phyloP scores from a whole-genome alignment of 192 early-diverging fungal species.

The Coemansia reversa region DNA sequence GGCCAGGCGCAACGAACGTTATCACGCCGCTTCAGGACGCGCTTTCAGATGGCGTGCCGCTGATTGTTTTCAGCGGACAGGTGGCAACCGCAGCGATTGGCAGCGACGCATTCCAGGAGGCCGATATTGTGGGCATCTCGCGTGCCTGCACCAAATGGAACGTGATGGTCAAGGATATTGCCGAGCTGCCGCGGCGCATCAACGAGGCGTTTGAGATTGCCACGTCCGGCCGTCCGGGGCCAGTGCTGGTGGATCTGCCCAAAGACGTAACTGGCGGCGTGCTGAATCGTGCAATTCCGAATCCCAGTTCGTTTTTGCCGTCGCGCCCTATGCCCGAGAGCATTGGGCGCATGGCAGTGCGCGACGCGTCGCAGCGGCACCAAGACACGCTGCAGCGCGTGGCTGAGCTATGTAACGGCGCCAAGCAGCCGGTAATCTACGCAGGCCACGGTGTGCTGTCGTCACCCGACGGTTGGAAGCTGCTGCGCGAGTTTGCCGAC shows the following conservation, averaged over 20 bases:
- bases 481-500: constrained; percentile 81
- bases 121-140: constrained; percentile 94
- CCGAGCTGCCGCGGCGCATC: constrained; percentile 94
- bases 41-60: constrained; percentile 87
- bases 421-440: constrained; percentile 91
- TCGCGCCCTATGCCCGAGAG: constrained; percentile 61
- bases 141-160: constrained; percentile 99
- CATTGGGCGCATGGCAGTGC: constrained; percentile 54
- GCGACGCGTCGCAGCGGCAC: constrained; percentile 57
- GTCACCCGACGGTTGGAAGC: constrained; percentile 75
- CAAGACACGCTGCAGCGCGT: constrained; percentile 63
- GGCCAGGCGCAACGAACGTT: constrained; percentile 97
- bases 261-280: constrained; percentile 96
- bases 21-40: constrained; percentile 98
- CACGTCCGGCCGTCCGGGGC: constrained; percentile 91
- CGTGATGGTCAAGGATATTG: constrained; percentile 95
- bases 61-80: constrained; percentile 96
- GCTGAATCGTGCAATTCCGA: constrained; percentile 79
- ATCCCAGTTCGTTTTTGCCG: constrained; percentile 67
- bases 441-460: constrained; percentile 91
- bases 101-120: constrained; percentile 98
- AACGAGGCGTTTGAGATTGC: constrained; percentile 99
- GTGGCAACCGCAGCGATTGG: constrained; percentile 89
- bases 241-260: constrained; percentile 96
- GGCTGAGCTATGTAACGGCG: constrained; percentile 81